These are phyloP conservation scores for Fusarium burgessii DNA, from an alignment of 2,329 filamentous ascomycete species.

Conservation along the genomic window DNA sequence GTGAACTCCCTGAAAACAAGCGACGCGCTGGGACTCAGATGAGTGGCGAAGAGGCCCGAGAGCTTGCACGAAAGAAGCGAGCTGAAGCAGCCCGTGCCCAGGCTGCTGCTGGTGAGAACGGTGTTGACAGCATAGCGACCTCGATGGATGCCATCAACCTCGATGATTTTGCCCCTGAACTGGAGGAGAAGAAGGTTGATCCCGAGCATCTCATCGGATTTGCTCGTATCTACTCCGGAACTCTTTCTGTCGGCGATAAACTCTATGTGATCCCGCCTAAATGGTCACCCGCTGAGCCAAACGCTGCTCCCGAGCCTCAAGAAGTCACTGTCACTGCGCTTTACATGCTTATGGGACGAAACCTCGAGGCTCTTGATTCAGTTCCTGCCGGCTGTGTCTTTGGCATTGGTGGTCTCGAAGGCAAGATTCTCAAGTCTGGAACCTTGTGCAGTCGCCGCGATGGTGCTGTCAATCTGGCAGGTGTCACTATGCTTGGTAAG, in stretches of 20 bases:
- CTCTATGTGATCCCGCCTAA: slow-evolving; percentile 94
- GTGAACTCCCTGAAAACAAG: slow-evolving; percentile 89
- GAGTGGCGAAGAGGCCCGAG: slow-evolving; percentile 89
- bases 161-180: slow-evolving; percentile 61
- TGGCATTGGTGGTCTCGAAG: slow-evolving; percentile 91
- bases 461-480: slow-evolving; percentile 90
- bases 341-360: slow-evolving; percentile 96
- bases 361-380: slow-evolving; percentile 82
- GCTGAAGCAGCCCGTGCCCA: slow-evolving; percentile 88
- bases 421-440: slow-evolving; percentile 93
- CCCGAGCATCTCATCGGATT: slow-evolving; percentile 94
- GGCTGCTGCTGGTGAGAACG: slow-evolving; percentile 64
- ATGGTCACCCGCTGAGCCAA: slow-evolving; percentile 84
- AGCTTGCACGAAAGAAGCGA: slow-evolving; percentile 87
- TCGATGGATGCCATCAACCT: slow-evolving; percentile 72
- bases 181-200: slow-evolving; percentile 72
- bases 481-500: slow-evolving; percentile 81
- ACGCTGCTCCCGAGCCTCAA: slow-evolving; percentile 77
- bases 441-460: slow-evolving; percentile 90
- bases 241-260: slow-evolving; percentile 86
- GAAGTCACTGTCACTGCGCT: slow-evolving; percentile 88
- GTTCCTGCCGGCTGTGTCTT: slow-evolving; percentile 96
- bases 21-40: slow-evolving; percentile 73
- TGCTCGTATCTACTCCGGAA: slow-evolving; percentile 92
- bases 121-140: slow-evolving; percentile 67